Evolutionary conservation across 108 stramenopile genomes (phyloP), one percentile per base, ranked within the genome.

Genomic region (Nannochloropsis salina): DNA sequence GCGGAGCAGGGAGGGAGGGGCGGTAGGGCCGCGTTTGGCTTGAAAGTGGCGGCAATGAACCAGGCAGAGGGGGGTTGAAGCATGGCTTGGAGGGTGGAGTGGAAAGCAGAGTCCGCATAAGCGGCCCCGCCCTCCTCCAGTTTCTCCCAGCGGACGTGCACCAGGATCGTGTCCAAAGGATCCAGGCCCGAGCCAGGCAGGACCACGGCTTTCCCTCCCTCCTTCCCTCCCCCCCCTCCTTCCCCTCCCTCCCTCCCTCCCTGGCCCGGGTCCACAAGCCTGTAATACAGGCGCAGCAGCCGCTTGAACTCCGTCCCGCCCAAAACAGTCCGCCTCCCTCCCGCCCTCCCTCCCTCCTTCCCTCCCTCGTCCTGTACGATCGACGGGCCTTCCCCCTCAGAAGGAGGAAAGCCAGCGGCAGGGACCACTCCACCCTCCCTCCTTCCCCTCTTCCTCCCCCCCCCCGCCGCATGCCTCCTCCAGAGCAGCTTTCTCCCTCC

Each of bases 341-440:
- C n/a, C n/a, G n/a, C 47, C 47, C 12, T 51, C 47, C 47, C 47
- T 51, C 47, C 47, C 47, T 51, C 47, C 47, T 51, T 51, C 47
- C 47, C 47, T 51, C 47, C 47, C 12, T 12, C 47, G 12, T 51
- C 47, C 12, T 12, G 10, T 51, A 9, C 47, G 47, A 12, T n/a
- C n/a, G n/a, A n/a, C n/a, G n/a, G n/a, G n/a, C n/a, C n/a, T n/a
- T n/a, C n/a, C n/a, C n/a, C n/a, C n/a, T n/a, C n/a, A n/a, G n/a
- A n/a, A n/a, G n/a, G n/a, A n/a, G n/a, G n/a, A n/a, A n/a, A n/a
- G n/a, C n/a, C n/a, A n/a, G n/a, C n/a, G n/a, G n/a, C n/a, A n/a
- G n/a, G n/a, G n/a, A n/a, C n/a, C n/a, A n/a, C n/a, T n/a, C n/a
- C n/a, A n/a, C n/a, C n/a, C n/a, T n/a, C 12, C 10, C 47, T 51